Evolutionary conservation across 2,329 filamentous ascomycete species (phyloP).

Genomic region (Diaporthe vaccinii): DNA sequence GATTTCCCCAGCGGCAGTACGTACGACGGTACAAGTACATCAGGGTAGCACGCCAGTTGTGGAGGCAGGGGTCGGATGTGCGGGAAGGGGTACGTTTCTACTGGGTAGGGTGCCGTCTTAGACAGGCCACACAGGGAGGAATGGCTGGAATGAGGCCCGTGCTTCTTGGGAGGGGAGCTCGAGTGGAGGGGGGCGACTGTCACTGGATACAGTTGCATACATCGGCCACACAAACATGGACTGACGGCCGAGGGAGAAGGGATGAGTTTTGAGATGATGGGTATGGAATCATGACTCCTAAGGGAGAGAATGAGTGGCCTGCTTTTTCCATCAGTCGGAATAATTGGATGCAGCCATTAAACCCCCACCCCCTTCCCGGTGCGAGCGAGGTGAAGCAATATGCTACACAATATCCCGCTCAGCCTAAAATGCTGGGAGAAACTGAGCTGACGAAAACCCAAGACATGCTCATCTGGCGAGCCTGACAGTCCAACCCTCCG

Average conservation of each 20-base stretch:
- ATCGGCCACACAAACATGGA: not conserved
- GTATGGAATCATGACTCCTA: not conserved
- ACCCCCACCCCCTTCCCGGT: not conserved
- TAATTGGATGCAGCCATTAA: not conserved
- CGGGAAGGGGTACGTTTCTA: constrained; percentile 20
- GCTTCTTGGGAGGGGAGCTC: not conserved
- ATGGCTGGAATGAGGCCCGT: not conserved
- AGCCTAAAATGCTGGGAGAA: constrained; percentile 33
- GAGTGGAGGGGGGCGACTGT: not conserved
- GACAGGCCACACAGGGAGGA: not conserved
- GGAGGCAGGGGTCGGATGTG: constrained; percentile 11
- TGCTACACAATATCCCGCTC: constrained; percentile 12
- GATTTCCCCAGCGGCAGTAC: not conserved
- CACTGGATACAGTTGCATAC: not conserved
- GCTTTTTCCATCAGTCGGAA: not conserved
- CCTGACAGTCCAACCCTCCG: not conserved
- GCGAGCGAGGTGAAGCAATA: not conserved
- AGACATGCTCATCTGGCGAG: constrained; percentile 19
- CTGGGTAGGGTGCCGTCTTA: not conserved
- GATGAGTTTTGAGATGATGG: constrained; percentile 1
- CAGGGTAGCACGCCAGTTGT: not conserved
- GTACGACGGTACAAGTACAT: not conserved
- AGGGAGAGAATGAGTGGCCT: not conserved
- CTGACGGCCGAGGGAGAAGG: constrained; percentile 20
- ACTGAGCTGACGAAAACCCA: constrained; percentile 30